Conservation (phyloP, 306 rosid species). For the Amphicarpaea edgeworthii region DNA sequence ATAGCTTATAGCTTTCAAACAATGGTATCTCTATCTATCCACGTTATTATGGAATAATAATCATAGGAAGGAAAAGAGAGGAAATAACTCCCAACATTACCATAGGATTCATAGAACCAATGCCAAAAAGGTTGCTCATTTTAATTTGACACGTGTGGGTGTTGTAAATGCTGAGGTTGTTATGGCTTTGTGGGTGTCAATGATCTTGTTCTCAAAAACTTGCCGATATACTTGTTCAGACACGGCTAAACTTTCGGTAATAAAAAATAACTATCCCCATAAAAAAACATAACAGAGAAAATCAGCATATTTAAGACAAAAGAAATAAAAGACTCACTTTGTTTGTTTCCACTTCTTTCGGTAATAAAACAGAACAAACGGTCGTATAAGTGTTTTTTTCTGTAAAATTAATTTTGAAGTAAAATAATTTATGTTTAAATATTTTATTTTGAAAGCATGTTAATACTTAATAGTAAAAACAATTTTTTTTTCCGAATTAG, state of each 20-base stretch:
- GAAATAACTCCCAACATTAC: conserved; percentile 10
- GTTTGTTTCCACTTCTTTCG: background rate
- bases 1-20: conserved; percentile 19
- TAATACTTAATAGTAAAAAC: too few species aligned
- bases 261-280: background rate
- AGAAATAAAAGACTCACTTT: background rate
- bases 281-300: background rate
- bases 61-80: conserved; percentile 5
- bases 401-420: too few species aligned
- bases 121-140: background rate
- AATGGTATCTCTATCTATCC: conserved; percentile 19
- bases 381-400: background rate
- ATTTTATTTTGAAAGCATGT: too few species aligned
- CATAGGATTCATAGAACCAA: conserved; percentile 34
- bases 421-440: too few species aligned
- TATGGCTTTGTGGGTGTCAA: conserved; percentile 31
- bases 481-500: too few species aligned
- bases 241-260: conserved; percentile 16
- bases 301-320: too few species aligned
- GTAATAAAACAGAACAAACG: background rate
- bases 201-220: conserved; percentile 42
- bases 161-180: conserved; percentile 38
- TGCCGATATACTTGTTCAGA: conserved; percentile 38
- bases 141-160: conserved; percentile 43
- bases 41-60: conserved; percentile 38